Conservation (phyloP, 768 basidiomycete species). For the Cytidiella melzeri region DNA sequence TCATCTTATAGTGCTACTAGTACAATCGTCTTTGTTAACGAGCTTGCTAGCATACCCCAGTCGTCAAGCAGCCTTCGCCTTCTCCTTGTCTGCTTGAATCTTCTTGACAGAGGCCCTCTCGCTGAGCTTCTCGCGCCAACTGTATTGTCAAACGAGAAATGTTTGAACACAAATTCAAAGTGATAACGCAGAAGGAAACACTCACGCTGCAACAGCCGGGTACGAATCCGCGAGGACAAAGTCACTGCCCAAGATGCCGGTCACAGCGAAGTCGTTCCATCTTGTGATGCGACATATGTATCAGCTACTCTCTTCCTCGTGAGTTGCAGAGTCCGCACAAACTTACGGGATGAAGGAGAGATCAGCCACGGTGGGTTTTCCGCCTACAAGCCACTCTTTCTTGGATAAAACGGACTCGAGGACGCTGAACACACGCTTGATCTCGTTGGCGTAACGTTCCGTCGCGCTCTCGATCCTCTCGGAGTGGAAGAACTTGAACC, state of each 20-base stretch:
- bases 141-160: too few species aligned
- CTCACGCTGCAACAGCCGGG: constrained; percentile 10
- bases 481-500: constrained; percentile 17
- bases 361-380: constrained; percentile 14
- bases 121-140: constrained; percentile 11
- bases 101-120: constrained; percentile 10
- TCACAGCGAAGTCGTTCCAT: constrained; percentile 10
- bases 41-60: too few species aligned
- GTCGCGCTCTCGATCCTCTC: constrained; percentile 18
- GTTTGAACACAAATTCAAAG: too few species aligned
- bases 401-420: constrained; percentile 16
- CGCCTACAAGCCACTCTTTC: constrained; percentile 17
- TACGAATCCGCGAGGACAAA: constrained; percentile 10
- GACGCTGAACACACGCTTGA: constrained; percentile 17
- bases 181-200: too few species aligned
- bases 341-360: constrained; percentile 15
- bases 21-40: too few species aligned
- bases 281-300: neutral
- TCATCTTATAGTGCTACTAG: too few species aligned
- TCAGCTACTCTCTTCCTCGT: neutral
- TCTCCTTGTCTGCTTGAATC: constrained; percentile 5
- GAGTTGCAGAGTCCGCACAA: neutral
- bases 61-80: too few species aligned
- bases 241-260: constrained; percentile 1
- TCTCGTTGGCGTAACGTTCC: constrained; percentile 21